Percentiles rank a stretch among this genome's conserved stretches.
Evolutionary conservation across 2,329 filamentous ascomycete species (phyloP).

Genomic region (Claviceps sp.): DNA sequence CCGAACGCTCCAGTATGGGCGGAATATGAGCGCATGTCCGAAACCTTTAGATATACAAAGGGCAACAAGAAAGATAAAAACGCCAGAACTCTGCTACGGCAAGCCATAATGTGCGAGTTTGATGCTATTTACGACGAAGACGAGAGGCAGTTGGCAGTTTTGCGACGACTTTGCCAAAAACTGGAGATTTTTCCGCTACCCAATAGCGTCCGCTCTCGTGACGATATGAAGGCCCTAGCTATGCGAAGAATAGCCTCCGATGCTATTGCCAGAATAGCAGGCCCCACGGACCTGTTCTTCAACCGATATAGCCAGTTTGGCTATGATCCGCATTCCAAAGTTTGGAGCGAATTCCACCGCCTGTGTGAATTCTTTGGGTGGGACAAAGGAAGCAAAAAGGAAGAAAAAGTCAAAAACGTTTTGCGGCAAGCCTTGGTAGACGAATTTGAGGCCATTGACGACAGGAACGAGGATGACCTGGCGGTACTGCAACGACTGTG

Average conservation of each 20-base stretch:
- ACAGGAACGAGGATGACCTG: background rate
- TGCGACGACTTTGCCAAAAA: background rate
- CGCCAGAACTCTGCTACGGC: background rate
- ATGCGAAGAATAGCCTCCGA: background rate
- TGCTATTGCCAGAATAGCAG: background rate
- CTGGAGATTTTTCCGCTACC: background rate
- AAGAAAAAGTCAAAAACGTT: background rate
- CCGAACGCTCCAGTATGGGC: background rate
- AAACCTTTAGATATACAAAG: background rate
- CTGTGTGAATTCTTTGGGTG: no score
- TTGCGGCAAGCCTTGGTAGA: background rate
- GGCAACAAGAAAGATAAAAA: background rate
- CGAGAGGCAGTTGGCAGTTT: background rate
- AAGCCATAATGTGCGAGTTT: background rate
- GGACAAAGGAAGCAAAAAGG: no score
- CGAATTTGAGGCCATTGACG: background rate
- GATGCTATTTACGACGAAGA: background rate
- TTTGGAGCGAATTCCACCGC: no score
- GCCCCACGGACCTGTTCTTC: background rate
- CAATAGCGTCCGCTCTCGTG: background rate
- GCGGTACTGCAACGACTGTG: slow-evolving; percentile 1
- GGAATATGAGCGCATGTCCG: background rate
- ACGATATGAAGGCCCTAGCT: background rate
- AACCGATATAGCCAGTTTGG: no score
- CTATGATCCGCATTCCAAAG: no score